Evolutionary conservation across 2,329 filamentous ascomycete genomes (phyloP), one percentile per base, ranked within the genome.

Genomic region (Aspergillus sergii): DNA sequence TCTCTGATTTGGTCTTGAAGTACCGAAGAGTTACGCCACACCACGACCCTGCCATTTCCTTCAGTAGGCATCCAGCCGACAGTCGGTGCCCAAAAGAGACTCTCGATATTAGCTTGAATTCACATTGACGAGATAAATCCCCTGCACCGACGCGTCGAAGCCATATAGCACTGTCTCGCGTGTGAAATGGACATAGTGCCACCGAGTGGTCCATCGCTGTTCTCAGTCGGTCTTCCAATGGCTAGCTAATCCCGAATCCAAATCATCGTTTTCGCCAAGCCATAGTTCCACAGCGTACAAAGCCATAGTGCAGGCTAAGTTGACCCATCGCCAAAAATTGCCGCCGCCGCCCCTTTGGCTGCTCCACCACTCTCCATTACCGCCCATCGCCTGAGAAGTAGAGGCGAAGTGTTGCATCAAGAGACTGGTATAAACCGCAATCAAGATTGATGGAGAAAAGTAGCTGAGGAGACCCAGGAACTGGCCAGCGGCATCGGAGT

Each of bases 391-490:
- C 78, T 75, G 81, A 30, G 76, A 87, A 19, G 85, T 90, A 12
- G 91, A 90, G 6, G 93, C 91, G 74, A 99, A 98, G 78, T 99
- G 95, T 77, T 98, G 95, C 82, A 98, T 90, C 39, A 99, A 81
- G 57, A 99, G 81, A 78, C 94, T 97, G 2, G 95, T 99, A 78
- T 99, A 99, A 34, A 98, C 94, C 4, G 95, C 91, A 65, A 99
- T 94, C 60, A 99, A 84, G 61, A 98, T 96, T 28, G 92, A 96
- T 0, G 95, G 94, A 21, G 92, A 95, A 80, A 97, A 98, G 88
- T 94, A 97, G 70, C 91, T 95, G 46, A 98, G 82, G 67, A 97
- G 87, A 1, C 91, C 92, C 19, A 98, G 81, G 7, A 97, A 82
- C 69, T 89, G 90, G 69, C 89, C 92, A 26, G 93, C 92, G 9